phyloP scores from a whole-genome alignment of 2,329 filamentous ascomycete species.

The Leptographium galeiforme region DNA sequence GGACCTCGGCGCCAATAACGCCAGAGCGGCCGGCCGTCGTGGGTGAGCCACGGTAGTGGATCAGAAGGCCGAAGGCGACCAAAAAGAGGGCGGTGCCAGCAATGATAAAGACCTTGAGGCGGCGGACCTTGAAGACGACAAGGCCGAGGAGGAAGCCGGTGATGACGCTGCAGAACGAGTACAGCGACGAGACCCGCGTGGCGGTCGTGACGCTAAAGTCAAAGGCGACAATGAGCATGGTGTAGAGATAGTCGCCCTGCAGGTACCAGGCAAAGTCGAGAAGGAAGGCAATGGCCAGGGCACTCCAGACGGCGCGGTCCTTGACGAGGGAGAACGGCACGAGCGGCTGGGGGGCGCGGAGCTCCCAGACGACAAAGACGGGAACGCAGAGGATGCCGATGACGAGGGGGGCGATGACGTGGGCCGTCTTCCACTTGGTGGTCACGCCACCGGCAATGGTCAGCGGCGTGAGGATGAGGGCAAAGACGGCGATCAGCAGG shows the following conservation, averaged over 20 bases:
- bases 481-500: constrained; percentile 31
- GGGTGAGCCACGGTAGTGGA: constrained; percentile 44
- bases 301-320: constrained; percentile 51
- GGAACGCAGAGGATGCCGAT: constrained; percentile 33
- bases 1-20: constrained; percentile 47
- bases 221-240: constrained; percentile 47
- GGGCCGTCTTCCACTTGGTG: constrained; percentile 23
- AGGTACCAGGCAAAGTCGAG: constrained; percentile 48
- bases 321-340: constrained; percentile 47
- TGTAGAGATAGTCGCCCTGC: constrained; percentile 52
- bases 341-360: constrained; percentile 36
- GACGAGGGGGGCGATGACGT: constrained; percentile 30
- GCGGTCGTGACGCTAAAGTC: constrained; percentile 42
- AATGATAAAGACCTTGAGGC: constrained; percentile 51
- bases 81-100: constrained; percentile 46
- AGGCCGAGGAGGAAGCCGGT: constrained; percentile 42
- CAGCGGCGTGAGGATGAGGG: constrained; percentile 30
- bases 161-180: constrained; percentile 43
- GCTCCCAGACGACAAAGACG: constrained; percentile 35
- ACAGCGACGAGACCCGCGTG: constrained; percentile 46
- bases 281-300: constrained; percentile 42
- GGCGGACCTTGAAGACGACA: constrained; percentile 42
- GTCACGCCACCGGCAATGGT: constrained; percentile 30
- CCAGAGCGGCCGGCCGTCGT: constrained; percentile 32
- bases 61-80: constrained; percentile 52